A percentile compares a stretch with the other conserved stretches of the same genome.
These are phyloP conservation scores for Stylosanthes scabra DNA, from an alignment of 331 rosid genomes.

Conservation along the genomic window DNA sequence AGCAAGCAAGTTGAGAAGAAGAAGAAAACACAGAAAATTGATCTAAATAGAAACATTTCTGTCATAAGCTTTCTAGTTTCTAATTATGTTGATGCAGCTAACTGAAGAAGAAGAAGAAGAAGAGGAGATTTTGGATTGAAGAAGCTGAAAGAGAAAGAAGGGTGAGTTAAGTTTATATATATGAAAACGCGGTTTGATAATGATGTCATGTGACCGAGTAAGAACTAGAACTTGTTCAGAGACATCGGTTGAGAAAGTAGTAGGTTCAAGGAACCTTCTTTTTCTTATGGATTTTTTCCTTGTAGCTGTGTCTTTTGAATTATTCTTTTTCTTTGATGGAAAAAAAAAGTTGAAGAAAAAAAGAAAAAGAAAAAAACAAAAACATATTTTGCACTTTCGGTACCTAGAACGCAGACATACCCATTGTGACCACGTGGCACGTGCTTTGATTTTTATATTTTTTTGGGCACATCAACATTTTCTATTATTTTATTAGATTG, in stretches of 20 bases:
- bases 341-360: conserved; percentile 12
- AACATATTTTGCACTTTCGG: conserved; percentile 22
- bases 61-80: conserved; percentile 1
- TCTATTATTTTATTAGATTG: background rate
- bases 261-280: conserved; percentile 46
- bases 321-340: background rate
- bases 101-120: conserved; percentile 27
- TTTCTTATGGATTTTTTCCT: conserved; percentile 40
- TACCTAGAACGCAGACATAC: conserved; percentile 1
- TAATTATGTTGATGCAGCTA: background rate
- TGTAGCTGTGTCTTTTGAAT: conserved; percentile 28
- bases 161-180: background rate
- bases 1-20: conserved; percentile 30
- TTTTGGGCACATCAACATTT: no score
- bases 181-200: conserved; percentile 51
- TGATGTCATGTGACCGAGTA: conserved; percentile 5
- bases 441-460: conserved; percentile 38
- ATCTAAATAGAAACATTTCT: conserved; percentile 43
- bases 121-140: conserved; percentile 23
- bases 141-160: conserved; percentile 6
- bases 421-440: conserved; percentile 58
- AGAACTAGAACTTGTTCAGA: background rate
- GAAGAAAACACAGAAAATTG: conserved; percentile 19
- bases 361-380: background rate
- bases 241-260: conserved; percentile 7